A percentile compares a stretch with the other conserved stretches of the same genome.
Evolutionary conservation across 2,329 filamentous ascomycete species (phyloP).

Genomic region (Rhinocladiella similis): DNA sequence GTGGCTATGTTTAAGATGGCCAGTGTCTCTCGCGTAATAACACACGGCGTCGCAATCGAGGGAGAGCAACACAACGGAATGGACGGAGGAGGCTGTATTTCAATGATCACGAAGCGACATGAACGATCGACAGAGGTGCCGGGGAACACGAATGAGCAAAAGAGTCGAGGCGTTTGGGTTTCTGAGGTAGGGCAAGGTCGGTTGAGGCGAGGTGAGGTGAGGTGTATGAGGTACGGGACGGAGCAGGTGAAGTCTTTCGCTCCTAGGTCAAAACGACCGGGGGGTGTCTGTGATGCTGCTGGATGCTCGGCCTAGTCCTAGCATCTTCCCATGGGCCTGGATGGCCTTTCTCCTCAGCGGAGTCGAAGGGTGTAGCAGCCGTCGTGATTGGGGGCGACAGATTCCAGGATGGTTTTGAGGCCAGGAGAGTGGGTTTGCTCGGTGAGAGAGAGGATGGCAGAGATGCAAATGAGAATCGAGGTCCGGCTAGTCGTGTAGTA

Average conservation of each 20-base stretch:
- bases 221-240: slow-evolving; percentile 5
- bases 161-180: not conserved
- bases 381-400: slow-evolving; percentile 16
- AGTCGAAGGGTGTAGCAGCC: not conserved
- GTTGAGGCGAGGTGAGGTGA: not conserved
- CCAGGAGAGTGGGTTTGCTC: slow-evolving; percentile 13
- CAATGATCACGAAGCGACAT: slow-evolving; percentile 2
- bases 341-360: not conserved
- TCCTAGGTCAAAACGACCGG: slow-evolving; percentile 5
- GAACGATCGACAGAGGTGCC: slow-evolving; percentile 17
- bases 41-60: not conserved
- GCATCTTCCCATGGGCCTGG: slow-evolving; percentile 1
- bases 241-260: not conserved
- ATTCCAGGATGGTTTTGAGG: slow-evolving; percentile 13
- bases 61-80: not conserved
- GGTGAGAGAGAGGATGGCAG: not conserved
- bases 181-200: too few species aligned
- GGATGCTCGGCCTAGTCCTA: not conserved
- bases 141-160: slow-evolving; percentile 4
- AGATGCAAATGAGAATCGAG: slow-evolving; percentile 8
- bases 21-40: too few species aligned
- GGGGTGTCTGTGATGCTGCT: not conserved
- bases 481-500: not conserved
- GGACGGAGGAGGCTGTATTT: not conserved
- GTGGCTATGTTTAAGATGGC: not conserved